Base-by-base conservation (phyloP, 2,329 filamentous ascomycete species). In the Alternaria postmessia region DNA sequence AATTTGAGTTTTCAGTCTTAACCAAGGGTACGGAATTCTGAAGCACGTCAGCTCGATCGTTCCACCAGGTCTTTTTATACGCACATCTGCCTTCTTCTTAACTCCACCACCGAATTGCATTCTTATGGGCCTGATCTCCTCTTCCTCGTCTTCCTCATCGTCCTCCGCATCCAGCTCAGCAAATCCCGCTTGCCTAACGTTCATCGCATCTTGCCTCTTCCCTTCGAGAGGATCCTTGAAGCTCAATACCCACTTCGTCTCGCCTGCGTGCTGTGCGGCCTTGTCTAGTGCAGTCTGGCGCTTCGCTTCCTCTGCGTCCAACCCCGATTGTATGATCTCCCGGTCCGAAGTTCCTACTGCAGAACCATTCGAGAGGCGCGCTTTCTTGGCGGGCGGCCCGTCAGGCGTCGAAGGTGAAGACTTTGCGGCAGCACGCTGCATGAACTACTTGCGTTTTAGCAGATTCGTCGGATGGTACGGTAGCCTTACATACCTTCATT, bases 351-450 rank as follows among this genome's bases (percentile, higher is more conserved):
- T 73, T 24, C 59, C 62, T 62, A 67, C 74, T 20, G 68, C 73
- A 61, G 68, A 76, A 81, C 76, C 74, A 77, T 77, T 67, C 9
- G 83, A 82, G 12, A 84, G 78, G 72, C 89, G 91, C 65, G 87
- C 86, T 66, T 88, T 88, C 78, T 94, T 93, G 14, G 85, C 71
- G 2, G 82, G 79, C n/a, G 81, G 86, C 18, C 84, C 81, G 20
- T 86, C 84, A 51, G 80, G 59, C 78, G 84, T 72, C 76, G 82
- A 74, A 64, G 85, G 77, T 61, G 83, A 75, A 5, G 80, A 82
- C 24, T 89, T 86, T 51, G 89, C 88, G 51, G 89, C 90, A 64
- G 91, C 91, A 72, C 94, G 88, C 83, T 96, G 94, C 94, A 97
- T 97, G 77, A 97, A 97, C 83, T 88, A 70, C 57, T 22, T 30